Evolutionary conservation across 805 yeast species (phyloP).

Genomic region (Candida sithepensis): DNA sequence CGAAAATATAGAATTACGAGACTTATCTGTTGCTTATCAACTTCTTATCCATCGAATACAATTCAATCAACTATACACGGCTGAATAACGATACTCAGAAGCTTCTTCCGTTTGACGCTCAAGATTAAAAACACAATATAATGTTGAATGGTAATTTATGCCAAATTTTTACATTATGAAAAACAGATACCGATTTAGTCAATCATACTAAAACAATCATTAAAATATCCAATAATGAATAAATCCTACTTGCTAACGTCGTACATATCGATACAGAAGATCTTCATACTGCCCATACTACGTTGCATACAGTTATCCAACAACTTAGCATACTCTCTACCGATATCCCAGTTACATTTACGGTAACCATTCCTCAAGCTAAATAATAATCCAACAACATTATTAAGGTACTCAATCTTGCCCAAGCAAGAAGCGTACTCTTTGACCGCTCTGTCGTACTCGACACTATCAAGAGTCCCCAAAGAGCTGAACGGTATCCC

Average conservation of each 20-base stretch:
- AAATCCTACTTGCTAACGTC: slow-evolving; percentile 2
- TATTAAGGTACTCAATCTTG: slow-evolving; percentile 37
- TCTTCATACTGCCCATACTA: slow-evolving; percentile 44
- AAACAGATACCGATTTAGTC: neutral
- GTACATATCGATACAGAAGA: slow-evolving; percentile 50
- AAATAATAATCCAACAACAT: slow-evolving; percentile 50
- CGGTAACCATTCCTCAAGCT: slow-evolving; percentile 35
- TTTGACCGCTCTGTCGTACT: slow-evolving; percentile 24
- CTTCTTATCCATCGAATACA: too few relatives aligned
- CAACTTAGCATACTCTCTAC: slow-evolving; percentile 49
- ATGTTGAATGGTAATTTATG: too few relatives aligned
- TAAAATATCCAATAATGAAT: neutral
- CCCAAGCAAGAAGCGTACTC: slow-evolving; percentile 34
- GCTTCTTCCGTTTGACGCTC: too few relatives aligned
- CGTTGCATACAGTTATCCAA: slow-evolving; percentile 49
- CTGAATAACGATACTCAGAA: too few relatives aligned
- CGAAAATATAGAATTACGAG: too few relatives aligned
- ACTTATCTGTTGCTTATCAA: too few relatives aligned
- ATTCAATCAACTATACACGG: too few relatives aligned
- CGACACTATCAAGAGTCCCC: slow-evolving; percentile 3
- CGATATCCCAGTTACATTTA: slow-evolving; percentile 49
- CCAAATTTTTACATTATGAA: too few relatives aligned
- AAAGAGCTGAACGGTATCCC: slow-evolving; percentile 13
- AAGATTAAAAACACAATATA: too few relatives aligned
- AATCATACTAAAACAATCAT: too few relatives aligned